Base-by-base conservation (phyloP, 805 yeast species). In the Saccharomycopsis capsularis region DNA sequence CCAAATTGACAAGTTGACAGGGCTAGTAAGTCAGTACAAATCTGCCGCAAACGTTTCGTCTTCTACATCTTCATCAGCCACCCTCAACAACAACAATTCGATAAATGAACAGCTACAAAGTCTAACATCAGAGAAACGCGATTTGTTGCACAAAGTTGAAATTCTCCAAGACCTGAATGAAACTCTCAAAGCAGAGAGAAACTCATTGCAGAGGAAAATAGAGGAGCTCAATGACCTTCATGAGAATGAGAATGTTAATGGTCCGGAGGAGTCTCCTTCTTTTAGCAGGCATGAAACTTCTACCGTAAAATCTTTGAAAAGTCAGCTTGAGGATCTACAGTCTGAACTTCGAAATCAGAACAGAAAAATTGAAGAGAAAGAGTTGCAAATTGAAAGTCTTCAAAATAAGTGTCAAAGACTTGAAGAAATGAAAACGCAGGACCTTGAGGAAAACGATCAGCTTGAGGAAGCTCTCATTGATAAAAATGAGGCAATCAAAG, bases 401-500 rank as follows among this genome's bases (percentile, higher is more conserved):
- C 42, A 35, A 18, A 35, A 24, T 4, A 46, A 49, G 35, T 25
- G 47, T 25, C 24, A 46, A 36, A 38, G 51, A 16, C 41, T 49
- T 9, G 55, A 52, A 36, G 40, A 42, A 35, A n/a, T 18, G 25
- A 44, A 54, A 25, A 19, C 25, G 13, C 44, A 49, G 21, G 52
- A 56, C 46, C 36, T 43, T 41, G 37, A 42, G 32, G 55, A 52
- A 25, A 50, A 52, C 29, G 53, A 46, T 37, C 30, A 27, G 5
- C 29, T 54, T 3, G 52, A 51, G 24, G 47, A 44, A 18, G 16
- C 30, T 7, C 24, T 53, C 15, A 50, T 58, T 7, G 49, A 37
- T 6, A 55, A 55, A 21, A 51, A 60, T 6, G 56, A 61, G 23
- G 56, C 53, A 6, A 51, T 51, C 29, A 23, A 48, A 36, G 23